Evolutionary conservation across 305 asterid genomes (phyloP), one percentile per base, ranked within the genome.

Genomic region (Solanum hybrid): DNA sequence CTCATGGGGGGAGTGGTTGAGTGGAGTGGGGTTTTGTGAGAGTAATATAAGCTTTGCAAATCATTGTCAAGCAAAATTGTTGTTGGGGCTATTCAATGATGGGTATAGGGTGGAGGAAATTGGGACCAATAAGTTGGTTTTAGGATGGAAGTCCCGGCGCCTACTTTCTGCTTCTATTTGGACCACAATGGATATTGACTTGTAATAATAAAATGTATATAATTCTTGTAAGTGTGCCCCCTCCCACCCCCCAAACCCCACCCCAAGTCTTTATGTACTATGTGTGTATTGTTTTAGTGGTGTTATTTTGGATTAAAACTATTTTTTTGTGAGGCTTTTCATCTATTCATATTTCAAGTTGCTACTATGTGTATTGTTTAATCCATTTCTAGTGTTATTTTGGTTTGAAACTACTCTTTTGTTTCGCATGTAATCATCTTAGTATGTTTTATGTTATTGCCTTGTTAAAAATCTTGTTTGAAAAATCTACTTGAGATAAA

Each of bases 91-190:
- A 46, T 96, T 95, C 89, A 92, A 96, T 86, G 98, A 96, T 91
- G 98, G 98, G 85, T 96, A 96, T 24, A 90, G 94, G 12, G 96
- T 95, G 28, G 98, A 96, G 88, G 98, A 95, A 91, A 76, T 93
- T 87, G 92, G 91, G 24, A 37, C 22, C 26, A 95, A 96, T 90
- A 95, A 93, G 89, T 88, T 96, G 16, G 96, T 95, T 35, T 82
- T 96, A 11, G 98, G 98, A 8, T 96, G 98, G 98, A 96, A 95
- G 92, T 95, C 96, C 39, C 88, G 95, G 73, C 95, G 96, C 86
- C 92, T 95, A 73, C 97, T 96, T 71, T 96, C 98, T 34, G 99
- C 97, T 86, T 96, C 99, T 3, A 81, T 94, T 90, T 96, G 99
- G 99, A 92, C 95, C 12, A 91, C 93, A 2, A 91, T 91, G 8